phyloP scores from a whole-genome alignment of 2,329 filamentous ascomycete genomes.

The Cladobotryum mycophilum region DNA sequence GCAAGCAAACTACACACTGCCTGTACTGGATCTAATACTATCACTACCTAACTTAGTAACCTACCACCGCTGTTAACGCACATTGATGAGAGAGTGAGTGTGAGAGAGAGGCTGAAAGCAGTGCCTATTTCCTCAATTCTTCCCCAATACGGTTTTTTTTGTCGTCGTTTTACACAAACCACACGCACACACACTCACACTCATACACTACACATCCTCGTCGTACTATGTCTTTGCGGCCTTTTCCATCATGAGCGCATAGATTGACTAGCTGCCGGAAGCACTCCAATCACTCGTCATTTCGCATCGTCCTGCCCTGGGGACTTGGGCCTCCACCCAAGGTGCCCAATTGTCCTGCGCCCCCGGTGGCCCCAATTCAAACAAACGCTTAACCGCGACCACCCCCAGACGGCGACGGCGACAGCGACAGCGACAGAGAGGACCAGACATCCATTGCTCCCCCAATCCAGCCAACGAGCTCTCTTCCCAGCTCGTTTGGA shows the following conservation, averaged over 20 bases:
- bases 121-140: no score
- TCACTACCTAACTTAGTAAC: no score
- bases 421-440: neutral
- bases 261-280: constrained; percentile 9
- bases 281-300: constrained; percentile 2
- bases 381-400: neutral
- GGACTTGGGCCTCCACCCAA: constrained; percentile 11
- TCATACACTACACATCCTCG: no score
- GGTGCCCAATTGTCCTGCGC: constrained; percentile 16
- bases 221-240: neutral
- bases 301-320: constrained; percentile 7
- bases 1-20: no score
- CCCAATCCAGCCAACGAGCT: neutral
- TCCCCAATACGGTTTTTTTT: no score
- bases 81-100: no score
- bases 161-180: no score
- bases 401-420: neutral
- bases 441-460: constrained; percentile 1
- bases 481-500: neutral
- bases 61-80: no score
- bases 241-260: constrained; percentile 12
- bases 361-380: neutral
- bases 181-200: neutral
- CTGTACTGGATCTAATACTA: no score
- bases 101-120: no score